Evolutionary conservation across 1,139 yeast species (phyloP), one percentile per base, ranked within the genome.

Genomic region (Zygotorulaspora mrakii): DNA sequence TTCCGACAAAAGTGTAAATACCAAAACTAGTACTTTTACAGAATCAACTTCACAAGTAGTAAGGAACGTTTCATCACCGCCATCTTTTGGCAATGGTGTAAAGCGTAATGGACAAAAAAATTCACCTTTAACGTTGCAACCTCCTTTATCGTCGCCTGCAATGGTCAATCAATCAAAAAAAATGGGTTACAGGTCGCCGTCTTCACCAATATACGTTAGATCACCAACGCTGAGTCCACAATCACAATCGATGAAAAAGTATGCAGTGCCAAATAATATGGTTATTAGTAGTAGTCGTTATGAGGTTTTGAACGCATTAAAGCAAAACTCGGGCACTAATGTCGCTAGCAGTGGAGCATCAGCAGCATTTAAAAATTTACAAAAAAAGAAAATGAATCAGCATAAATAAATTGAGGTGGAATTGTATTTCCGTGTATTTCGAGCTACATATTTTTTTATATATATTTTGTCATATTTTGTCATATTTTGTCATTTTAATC

Each of bases 311-410:
- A 50, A 54, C 31, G 44, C 61, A 5, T 34, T 56, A 28, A 48
- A 47, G 35, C 35, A 39, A 9, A 41, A 35, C 31, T 38, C 46
- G 16, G 52, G 52, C 14, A 46, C 46, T 17, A 41, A 35, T n/a
- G 53, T 47, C 12, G 64, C 64, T 3, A 53, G 59, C 33, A 53
- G 54, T 17, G 64, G 64, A 20, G 64, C 64, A 2, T 55, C 60
- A 14, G 64, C 64, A 5, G 64, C 64, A 18, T 60, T 59, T 35
- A 59, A 52, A 35, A 60, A 47, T 41, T 38, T 52, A 40, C 59
- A 55, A 31, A 49, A 46, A 37, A 39, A 38, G 21, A 35, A 31
- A 20, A 20, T 9, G 6, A 6, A 6, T 20, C 22, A 29, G 12
- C n/a, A 17, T 10, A 12, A 22, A 22, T 6, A 20, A 20, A 20